Conservation (phyloP, 306 rosid species). For the Vigna reflexopilosa region DNA sequence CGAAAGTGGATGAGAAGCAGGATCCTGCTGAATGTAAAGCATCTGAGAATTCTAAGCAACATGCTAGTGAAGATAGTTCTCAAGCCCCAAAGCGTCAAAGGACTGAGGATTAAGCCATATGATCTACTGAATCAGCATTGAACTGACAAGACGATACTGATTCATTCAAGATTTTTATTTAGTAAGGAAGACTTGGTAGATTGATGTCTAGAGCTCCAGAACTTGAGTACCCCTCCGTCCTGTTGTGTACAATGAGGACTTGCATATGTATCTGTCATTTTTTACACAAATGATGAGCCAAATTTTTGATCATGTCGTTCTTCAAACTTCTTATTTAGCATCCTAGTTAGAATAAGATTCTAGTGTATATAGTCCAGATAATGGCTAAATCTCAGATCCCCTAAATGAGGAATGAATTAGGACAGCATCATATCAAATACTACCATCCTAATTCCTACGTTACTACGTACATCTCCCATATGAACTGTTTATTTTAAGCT, state of each 20-base stretch:
- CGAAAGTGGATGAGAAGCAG: conserved; percentile 48
- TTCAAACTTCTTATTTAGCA: conserved; percentile 39
- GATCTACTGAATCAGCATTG: conserved; percentile 58
- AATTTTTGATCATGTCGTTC: conserved; percentile 45
- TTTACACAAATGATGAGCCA: conserved; percentile 38
- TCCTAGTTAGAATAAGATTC: conserved; percentile 48
- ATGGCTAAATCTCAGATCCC: conserved; percentile 34
- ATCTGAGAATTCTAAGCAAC: conserved; percentile 50
- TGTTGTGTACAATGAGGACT: conserved; percentile 32
- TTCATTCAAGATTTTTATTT: conserved; percentile 47
- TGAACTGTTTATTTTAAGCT: conserved; percentile 37
- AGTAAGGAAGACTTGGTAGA: conserved; percentile 49
- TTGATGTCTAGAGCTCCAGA: conserved; percentile 50
- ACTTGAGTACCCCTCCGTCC: conserved; percentile 35
- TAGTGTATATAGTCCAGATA: conserved; percentile 49
- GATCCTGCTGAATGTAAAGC: conserved; percentile 50
- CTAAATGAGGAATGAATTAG: conserved; percentile 33
- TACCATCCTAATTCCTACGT: conserved; percentile 29
- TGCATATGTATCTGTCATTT: conserved; percentile 38
- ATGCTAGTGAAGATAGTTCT: conserved; percentile 49
- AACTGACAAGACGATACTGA: conserved; percentile 52
- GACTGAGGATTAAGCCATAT: conserved; percentile 56
- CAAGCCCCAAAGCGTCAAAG: conserved; percentile 70
- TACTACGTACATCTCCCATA: conserved; percentile 30
- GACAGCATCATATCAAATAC: conserved; percentile 24